phyloP scores from a whole-genome alignment of 306 rosid genomes.

The Malus orientalis region DNA sequence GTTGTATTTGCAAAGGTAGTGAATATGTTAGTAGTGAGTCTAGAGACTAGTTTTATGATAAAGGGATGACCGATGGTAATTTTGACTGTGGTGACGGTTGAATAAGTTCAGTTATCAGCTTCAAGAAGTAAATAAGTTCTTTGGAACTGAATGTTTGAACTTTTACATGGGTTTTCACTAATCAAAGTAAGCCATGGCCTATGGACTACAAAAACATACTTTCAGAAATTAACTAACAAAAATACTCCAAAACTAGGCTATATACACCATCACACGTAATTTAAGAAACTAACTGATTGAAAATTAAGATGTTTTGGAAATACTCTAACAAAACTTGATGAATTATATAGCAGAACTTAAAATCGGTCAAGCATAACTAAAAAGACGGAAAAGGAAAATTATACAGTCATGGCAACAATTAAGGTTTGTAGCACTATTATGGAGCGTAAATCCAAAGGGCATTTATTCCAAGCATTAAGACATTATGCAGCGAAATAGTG shows the following conservation, averaged over 20 bases:
- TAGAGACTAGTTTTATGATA: neutral
- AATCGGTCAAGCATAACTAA: neutral
- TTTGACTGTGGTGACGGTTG: neutral
- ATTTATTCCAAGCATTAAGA: neutral
- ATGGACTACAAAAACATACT: neutral
- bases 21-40: neutral
- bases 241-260: neutral
- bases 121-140: neutral
- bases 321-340: neutral
- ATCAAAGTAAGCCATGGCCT: neutral
- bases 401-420: neutral
- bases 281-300: neutral
- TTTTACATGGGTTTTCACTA: neutral
- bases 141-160: neutral
- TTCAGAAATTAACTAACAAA: neutral
- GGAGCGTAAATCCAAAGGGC: neutral
- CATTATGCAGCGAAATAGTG: neutral
- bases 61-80: neutral
- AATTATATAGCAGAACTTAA: neutral
- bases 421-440: neutral
- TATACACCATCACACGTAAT: neutral
- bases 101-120: neutral
- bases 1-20: neutral
- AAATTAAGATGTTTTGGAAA: neutral
- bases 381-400: neutral